Evolutionary conservation across 1,284 basidiomycete genomes (phyloP).

Genomic region (Taiwanofungus camphoratus): DNA sequence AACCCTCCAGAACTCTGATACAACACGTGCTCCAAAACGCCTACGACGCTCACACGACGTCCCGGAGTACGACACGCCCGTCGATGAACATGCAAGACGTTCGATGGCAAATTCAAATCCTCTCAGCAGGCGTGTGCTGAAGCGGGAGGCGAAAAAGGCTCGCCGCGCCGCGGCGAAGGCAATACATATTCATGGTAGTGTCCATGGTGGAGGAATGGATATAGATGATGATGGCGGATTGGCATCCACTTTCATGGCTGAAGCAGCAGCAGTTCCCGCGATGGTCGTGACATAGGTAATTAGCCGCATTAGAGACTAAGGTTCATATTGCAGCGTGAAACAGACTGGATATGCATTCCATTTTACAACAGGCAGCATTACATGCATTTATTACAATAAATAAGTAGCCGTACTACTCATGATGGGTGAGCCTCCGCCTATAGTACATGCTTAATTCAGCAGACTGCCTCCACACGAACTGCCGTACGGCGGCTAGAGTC

Average conservation of each 20-base stretch:
- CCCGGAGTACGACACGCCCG: constrained; percentile 42
- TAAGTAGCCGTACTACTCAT: no score
- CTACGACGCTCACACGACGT: constrained; percentile 45
- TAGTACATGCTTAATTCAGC: constrained; percentile 83
- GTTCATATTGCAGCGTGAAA: no score
- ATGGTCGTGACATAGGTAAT: no score
- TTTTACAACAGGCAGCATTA: no score
- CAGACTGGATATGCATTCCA: no score
- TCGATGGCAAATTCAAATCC: constrained; percentile 50
- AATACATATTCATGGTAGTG: constrained; percentile 10
- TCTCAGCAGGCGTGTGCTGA: constrained; percentile 48
- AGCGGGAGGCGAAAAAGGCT: constrained; percentile 55
- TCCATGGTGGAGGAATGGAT: constrained; percentile 28
- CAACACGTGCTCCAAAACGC: constrained; percentile 50
- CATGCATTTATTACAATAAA: no score
- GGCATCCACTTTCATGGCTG: constrained; percentile 23
- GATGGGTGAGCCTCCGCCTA: no score
- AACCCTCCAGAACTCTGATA: not conserved
- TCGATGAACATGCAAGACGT: constrained; percentile 30
- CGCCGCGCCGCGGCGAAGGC: constrained; percentile 37
- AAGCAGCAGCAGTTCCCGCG: not conserved
- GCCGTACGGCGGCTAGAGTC: constrained; percentile 84
- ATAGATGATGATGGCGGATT: constrained; percentile 28
- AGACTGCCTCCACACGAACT: constrained; percentile 82
- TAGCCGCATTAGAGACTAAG: no score